Evolutionary conservation across 805 yeast genomes (phyloP).

Genomic region (Barnettozyma vustinii): DNA sequence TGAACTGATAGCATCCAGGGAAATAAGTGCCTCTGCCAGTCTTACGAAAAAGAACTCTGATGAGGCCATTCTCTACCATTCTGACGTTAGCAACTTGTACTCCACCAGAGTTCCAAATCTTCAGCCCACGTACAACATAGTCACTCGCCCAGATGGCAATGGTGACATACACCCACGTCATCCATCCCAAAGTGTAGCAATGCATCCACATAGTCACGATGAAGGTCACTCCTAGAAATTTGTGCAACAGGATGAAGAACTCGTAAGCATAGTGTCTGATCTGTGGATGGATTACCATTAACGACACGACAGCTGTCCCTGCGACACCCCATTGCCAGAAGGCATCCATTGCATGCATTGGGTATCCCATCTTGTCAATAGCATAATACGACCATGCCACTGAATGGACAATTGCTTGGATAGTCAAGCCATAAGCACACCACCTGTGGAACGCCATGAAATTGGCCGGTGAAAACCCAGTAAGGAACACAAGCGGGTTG

Average conservation of each 20-base stretch:
- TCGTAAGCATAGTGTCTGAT: conserved; percentile 57
- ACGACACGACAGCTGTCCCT: conserved; percentile 38
- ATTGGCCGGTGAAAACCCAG: conserved; percentile 54
- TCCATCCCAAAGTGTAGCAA: conserved; percentile 43
- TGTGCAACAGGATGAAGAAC: conserved; percentile 51
- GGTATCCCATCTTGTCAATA: conserved; percentile 35
- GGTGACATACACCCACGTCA: conserved; percentile 45
- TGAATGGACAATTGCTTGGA: conserved; percentile 50
- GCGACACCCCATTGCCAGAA: conserved; percentile 47
- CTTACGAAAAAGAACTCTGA: conserved; percentile 35
- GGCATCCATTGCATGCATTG: conserved; percentile 38
- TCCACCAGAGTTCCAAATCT: conserved; percentile 56
- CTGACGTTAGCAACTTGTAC: conserved; percentile 40
- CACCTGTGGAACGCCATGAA: conserved; percentile 64
- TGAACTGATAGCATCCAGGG: conserved; percentile 52
- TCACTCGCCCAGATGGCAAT: conserved; percentile 71
- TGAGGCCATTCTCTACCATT: conserved; percentile 25
- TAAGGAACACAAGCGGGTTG: conserved; percentile 53
- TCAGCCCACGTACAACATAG: conserved; percentile 47
- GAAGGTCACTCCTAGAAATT: conserved; percentile 47
- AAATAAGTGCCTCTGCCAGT: conserved; percentile 36
- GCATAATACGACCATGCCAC: conserved; percentile 48
- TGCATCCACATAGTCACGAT: conserved; percentile 58
- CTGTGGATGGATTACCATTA: conserved; percentile 41
- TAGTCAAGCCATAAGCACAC: conserved; percentile 47